Conservation (phyloP, 305 asterid species). For the Fraxinus angustifolia region DNA sequence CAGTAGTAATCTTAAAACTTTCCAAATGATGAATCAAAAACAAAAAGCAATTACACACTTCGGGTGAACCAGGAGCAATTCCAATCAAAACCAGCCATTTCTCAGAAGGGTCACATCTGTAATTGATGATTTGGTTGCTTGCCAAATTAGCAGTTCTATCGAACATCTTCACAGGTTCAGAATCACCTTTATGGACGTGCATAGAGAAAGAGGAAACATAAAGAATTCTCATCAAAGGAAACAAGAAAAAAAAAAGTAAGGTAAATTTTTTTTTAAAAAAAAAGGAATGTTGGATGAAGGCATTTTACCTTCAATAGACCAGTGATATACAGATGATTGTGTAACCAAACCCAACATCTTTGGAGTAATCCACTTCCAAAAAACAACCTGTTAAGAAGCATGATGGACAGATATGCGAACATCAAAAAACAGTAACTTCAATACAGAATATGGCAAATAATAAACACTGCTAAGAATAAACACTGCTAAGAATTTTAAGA, state of each 20-base stretch:
- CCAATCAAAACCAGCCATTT: constrained; percentile 99
- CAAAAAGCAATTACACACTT: constrained; percentile 45
- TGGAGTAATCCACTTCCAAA: constrained; percentile 98
- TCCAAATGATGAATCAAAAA: constrained; percentile 18
- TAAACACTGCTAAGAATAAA: neutral
- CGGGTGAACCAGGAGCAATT: constrained; percentile 93
- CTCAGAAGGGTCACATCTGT: constrained; percentile 91
- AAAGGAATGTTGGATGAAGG: neutral
- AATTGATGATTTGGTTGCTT: constrained; percentile 88
- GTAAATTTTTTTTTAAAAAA: neutral
- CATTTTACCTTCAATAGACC: constrained; percentile 83
- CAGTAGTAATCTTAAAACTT: neutral
- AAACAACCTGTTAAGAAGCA: constrained; percentile 60
- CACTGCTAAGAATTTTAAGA: constrained; percentile 17
- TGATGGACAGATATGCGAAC: constrained; percentile 1
- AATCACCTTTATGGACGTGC: constrained; percentile 56
- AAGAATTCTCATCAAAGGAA: neutral
- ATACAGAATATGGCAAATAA: constrained; percentile 8
- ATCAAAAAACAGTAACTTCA: constrained; percentile 4
- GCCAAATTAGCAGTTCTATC: constrained; percentile 90
- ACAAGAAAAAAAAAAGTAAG: constrained; percentile 1
- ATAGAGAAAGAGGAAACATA: constrained; percentile 15
- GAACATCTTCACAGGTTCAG: constrained; percentile 91
- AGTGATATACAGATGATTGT: constrained; percentile 86
- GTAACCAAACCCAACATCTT: constrained; percentile 96